Evolutionary conservation across 192 early-diverging fungal genomes (phyloP), one percentile per base, ranked within the genome.

Genomic region (Backusella macrospora): DNA sequence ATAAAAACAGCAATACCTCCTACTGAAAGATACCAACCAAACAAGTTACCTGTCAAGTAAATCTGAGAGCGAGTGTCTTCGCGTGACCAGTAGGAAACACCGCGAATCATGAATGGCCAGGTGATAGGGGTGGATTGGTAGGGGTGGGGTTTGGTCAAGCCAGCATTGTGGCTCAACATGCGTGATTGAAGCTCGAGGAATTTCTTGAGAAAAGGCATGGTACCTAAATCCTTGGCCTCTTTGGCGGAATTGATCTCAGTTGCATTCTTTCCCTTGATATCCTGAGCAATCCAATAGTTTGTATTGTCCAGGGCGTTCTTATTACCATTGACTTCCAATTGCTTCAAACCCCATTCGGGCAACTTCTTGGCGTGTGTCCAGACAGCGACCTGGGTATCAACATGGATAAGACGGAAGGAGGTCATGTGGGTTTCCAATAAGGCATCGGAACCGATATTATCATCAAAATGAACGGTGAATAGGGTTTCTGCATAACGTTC

Each of bases 81-180:
- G 71, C 87, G 88, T 15, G 96, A 95, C 90, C 97, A 97, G 80
- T 97, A 97, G 37, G 95, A 95, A 70, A 99, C 96, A 16, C 96
- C 96, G 48, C 89, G 87, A 48, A 88, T 71, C 42, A 97, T 86
- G 81, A 98, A 92, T 45, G 95, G 96, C 97, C 97, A 99, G 44
- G 93, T 87, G 64, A 89, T 86, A 10, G 97, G 96, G 8, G 82
- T 47, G 55, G 86, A 88, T 76, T 96, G 95, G 87, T 98, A 99
- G 59, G 98, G 98, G 75, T 99, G 98, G 29, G 93, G 86, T 42
- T 90, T 90, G 6, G 96, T 97, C 44, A 99, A 84, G 12, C 89
- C 95, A 55, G 92, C 87, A 79, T 99, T 99, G 82, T 96, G 95
- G 43, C 89, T 86, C 65, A 99, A 81, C 96, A 99, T 99, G 37